phyloP scores from a whole-genome alignment of 768 basidiomycete species.

The Lanmaoa rubissima region DNA sequence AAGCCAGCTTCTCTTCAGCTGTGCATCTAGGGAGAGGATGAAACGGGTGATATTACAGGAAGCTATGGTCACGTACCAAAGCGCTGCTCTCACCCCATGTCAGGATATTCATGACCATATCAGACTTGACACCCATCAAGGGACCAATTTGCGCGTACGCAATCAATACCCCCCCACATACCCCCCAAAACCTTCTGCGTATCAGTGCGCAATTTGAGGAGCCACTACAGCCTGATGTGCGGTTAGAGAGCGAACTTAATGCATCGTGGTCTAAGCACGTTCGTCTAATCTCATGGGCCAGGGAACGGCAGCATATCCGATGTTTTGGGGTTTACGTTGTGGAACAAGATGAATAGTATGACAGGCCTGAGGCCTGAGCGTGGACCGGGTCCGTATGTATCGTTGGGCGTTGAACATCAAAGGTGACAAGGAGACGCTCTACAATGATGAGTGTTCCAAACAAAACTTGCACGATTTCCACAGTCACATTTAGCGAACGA shows the following conservation, averaged over 20 bases:
- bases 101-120: slow-evolving; percentile 12
- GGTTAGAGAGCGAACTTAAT: slow-evolving; percentile 12
- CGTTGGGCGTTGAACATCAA: not conserved
- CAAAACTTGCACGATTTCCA: not conserved
- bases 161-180: slow-evolving; percentile 5
- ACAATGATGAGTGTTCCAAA: not conserved
- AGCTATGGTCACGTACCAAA: slow-evolving; percentile 14
- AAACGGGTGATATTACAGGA: slow-evolving; percentile 20
- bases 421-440: not conserved
- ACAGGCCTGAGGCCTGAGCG: slow-evolving; percentile 8
- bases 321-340: slow-evolving; percentile 1
- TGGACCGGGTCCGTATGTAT: not conserved
- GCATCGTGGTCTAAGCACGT: slow-evolving; percentile 3
- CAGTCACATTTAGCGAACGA: not conserved
- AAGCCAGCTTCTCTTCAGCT: slow-evolving; percentile 10
- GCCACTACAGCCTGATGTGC: slow-evolving; percentile 2
- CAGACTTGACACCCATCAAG: slow-evolving; percentile 15
- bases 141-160: slow-evolving; percentile 11
- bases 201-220: not conserved
- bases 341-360: not conserved
- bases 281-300: slow-evolving; percentile 2
- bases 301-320: not conserved
- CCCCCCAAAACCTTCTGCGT: not conserved
- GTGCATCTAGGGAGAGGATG: slow-evolving; percentile 6
- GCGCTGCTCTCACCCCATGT: slow-evolving; percentile 10